Conservation (phyloP, 305 asterid genomes). For the Lippia alba region DNA sequence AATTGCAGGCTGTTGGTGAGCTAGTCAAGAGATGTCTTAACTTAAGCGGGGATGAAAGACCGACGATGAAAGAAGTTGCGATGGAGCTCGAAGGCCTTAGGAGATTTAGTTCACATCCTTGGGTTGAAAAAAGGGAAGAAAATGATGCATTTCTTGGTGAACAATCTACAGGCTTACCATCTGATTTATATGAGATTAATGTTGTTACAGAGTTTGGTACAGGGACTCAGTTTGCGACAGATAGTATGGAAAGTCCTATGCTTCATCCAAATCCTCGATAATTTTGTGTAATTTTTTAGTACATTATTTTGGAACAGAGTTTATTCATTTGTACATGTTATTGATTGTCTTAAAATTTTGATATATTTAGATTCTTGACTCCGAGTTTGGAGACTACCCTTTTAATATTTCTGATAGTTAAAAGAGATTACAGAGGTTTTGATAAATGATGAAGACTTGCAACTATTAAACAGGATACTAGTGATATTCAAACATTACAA, state of each 20-base stretch:
- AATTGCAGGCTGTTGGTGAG: slow-evolving; percentile 36
- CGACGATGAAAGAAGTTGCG: slow-evolving; percentile 51
- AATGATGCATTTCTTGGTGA: slow-evolving; percentile 37
- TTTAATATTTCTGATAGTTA: no score
- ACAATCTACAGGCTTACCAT: neutral
- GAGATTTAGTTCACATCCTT: slow-evolving; percentile 31
- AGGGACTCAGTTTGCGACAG: slow-evolving; percentile 4
- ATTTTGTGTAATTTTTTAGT: neutral
- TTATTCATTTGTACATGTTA: slow-evolving; percentile 3
- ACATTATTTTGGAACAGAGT: neutral
- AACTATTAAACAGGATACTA: no score
- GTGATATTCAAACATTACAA: no score
- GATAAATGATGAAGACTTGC: no score
- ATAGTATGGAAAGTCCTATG: slow-evolving; percentile 26
- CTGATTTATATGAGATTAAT: slow-evolving; percentile 33
- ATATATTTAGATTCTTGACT: no score
- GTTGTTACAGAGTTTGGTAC: slow-evolving; percentile 5
- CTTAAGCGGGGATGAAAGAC: slow-evolving; percentile 40
- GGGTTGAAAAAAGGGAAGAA: slow-evolving; percentile 38
- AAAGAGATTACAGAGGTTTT: no score
- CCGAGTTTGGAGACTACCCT: no score
- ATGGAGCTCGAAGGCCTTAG: slow-evolving; percentile 47
- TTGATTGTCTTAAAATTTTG: neutral
- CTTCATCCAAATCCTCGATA: slow-evolving; percentile 32
- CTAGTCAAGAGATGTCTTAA: slow-evolving; percentile 48